These are phyloP conservation scores for Ceratocystiopsis brevicomis DNA, from an alignment of 2,329 filamentous ascomycete species.

Conservation along the genomic window DNA sequence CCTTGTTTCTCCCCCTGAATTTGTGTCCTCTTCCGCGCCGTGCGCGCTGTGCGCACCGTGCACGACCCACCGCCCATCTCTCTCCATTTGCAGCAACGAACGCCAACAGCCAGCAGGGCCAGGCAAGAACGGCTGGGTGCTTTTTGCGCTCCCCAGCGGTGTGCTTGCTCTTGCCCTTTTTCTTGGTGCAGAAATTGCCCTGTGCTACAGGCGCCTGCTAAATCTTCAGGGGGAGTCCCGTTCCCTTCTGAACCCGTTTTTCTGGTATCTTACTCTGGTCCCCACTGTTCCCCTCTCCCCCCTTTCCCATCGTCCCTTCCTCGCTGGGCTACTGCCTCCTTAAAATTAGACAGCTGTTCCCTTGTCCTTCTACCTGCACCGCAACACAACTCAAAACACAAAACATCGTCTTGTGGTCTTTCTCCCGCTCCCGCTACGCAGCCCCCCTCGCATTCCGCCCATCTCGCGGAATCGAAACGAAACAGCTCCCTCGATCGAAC, in stretches of 20 bases:
- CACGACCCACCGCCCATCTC: slow-evolving; percentile 2
- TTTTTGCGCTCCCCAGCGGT: slow-evolving; percentile 1
- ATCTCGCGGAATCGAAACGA: slow-evolving; percentile 7
- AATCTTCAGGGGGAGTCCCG: slow-evolving; percentile 1
- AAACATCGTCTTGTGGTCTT: not conserved
- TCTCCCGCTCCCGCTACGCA: too few relatives aligned
- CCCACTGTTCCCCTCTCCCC: not conserved
- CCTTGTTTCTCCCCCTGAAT: slow-evolving; percentile 6
- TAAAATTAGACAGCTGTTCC: slow-evolving; percentile 10
- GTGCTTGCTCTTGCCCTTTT: not conserved
- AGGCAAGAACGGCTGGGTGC: not conserved
- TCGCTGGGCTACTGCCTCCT: slow-evolving; percentile 9
- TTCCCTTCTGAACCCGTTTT: slow-evolving; percentile 2
- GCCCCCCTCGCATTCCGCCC: slow-evolving; percentile 1
- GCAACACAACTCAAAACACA: slow-evolving; percentile 5
- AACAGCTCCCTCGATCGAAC: slow-evolving; percentile 4
- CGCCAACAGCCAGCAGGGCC: not conserved
- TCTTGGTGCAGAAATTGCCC: slow-evolving; percentile 1
- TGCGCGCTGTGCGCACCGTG: slow-evolving; percentile 4
- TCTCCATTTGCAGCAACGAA: too few relatives aligned
- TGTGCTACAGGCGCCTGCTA: slow-evolving; percentile 1
- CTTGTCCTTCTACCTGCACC: slow-evolving; percentile 3
- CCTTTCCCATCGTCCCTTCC: not conserved
- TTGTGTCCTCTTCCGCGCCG: slow-evolving; percentile 2
- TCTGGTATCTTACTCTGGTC: not conserved